Base-by-base conservation (phyloP, 2,329 filamentous ascomycete genomes). In the Colletotrichum sp. region DNA sequence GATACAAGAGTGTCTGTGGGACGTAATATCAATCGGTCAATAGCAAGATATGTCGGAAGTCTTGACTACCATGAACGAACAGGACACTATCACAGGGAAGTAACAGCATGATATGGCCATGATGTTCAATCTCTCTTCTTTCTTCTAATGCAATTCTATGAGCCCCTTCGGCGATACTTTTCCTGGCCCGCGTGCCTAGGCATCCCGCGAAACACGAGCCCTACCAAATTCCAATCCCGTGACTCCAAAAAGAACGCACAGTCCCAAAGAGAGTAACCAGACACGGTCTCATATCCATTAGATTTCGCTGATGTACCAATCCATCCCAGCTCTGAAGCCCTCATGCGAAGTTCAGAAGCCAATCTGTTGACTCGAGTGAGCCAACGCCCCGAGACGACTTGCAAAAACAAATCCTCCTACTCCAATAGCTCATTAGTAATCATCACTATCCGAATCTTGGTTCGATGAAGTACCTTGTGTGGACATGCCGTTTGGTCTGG, bases 131-230 rank as follows among this genome's bases (percentile, higher is more conserved):
- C 0, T n/a, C 7, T 1, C 38, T 48, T n/a, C 0, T n/a, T 4
- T 1, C 38, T 48, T 48, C 18, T 48, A 48, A 21, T 48, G 18
- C 38, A 2, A 43, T 43, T 7, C 38, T 43, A 12, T n/a, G 38
- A 43, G 2, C 18, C n/a, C n/a, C n/a, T n/a, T n/a, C 8, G 9
- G 38, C 18, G 38, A n/a, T 12, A 43, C 18, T 6, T 5, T 10
- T 43, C 0, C 9, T 1, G 2, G 38, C 4, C 18, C 9, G 6
- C 0, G 18, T 43, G 38, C 0, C 0, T 48, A n/a, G n/a, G 12
- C n/a, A 52, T n/a, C 43, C n/a, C 6, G n/a, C 6, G n/a, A 52
- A 2, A 52, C 43, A 24, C 1, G 43, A 52, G n/a, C n/a, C 43
- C n/a, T 21, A 52, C 2, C n/a, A 52, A 7, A 13, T 52, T n/a